These are phyloP conservation scores for Nigrospora sphaerica DNA, from an alignment of 2,329 filamentous ascomycete genomes.

Conservation along the genomic window DNA sequence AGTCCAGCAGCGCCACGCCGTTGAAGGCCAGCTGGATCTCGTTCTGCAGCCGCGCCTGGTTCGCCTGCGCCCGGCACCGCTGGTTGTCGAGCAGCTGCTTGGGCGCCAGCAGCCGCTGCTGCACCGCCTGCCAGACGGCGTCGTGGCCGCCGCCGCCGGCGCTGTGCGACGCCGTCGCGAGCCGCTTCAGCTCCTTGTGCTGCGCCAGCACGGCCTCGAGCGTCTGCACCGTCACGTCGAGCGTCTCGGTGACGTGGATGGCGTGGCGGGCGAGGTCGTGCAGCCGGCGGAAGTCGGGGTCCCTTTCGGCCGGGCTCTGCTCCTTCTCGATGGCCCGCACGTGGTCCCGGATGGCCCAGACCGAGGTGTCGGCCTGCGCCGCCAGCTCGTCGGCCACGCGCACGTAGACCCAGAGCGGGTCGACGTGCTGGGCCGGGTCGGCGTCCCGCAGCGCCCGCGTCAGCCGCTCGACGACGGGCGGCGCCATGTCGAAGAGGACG, in stretches of 20 bases:
- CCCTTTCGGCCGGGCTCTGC: background rate
- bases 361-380: conserved; percentile 22
- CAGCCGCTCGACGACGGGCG: conserved; percentile 3
- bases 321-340: conserved; percentile 26
- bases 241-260: conserved; percentile 35
- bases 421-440: conserved; percentile 4
- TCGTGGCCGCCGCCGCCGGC: background rate
- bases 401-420: conserved; percentile 30
- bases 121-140: conserved; percentile 12
- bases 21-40: conserved; percentile 48
- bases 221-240: conserved; percentile 25
- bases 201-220: conserved; percentile 22
- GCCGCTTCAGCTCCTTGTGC: conserved; percentile 11
- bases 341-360: conserved; percentile 30
- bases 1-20: conserved; percentile 32
- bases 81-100: conserved; percentile 26
- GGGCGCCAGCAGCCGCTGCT: conserved; percentile 23
- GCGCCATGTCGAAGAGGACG: conserved; percentile 21
- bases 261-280: conserved; percentile 36
- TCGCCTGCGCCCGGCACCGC: conserved; percentile 27
- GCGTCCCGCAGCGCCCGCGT: conserved; percentile 1
- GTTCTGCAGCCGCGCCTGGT: conserved; percentile 40
- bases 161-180: conserved; percentile 6
- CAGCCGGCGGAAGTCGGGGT: conserved; percentile 25
- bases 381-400: conserved; percentile 22